These are phyloP conservation scores for Neofusicoccum umdonicola DNA, from an alignment of 2,329 filamentous ascomycete species.

Conservation along the genomic window DNA sequence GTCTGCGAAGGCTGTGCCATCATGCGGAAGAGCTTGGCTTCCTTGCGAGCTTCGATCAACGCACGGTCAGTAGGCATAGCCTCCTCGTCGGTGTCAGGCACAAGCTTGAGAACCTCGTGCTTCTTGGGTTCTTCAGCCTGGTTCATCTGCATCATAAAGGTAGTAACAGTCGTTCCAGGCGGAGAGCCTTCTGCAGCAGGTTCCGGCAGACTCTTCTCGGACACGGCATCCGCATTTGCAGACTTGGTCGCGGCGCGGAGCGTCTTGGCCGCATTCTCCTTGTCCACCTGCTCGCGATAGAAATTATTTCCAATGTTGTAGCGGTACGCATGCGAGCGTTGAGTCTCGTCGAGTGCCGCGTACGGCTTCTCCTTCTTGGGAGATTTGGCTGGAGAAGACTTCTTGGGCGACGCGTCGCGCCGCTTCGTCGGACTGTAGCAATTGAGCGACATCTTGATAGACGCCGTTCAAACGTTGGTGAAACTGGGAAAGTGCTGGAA, in stretches of 20 bases:
- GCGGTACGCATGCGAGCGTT: slow-evolving; percentile 6
- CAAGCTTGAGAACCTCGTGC: slow-evolving; percentile 20
- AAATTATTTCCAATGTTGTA: slow-evolving; percentile 3
- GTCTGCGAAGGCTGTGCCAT: slow-evolving; percentile 23
- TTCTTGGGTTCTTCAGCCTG: neutral
- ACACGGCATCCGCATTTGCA: neutral
- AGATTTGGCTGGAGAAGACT: neutral
- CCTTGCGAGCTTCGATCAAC: slow-evolving; percentile 39
- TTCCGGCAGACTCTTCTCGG: neutral
- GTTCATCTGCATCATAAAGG: slow-evolving; percentile 24
- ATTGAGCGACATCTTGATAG: slow-evolving; percentile 6
- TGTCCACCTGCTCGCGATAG: slow-evolving; percentile 6
- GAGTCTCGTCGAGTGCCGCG: neutral
- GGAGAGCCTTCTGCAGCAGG: slow-evolving; percentile 5
- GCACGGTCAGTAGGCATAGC: slow-evolving; percentile 38
- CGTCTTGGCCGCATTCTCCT: neutral
- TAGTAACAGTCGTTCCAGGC: slow-evolving; percentile 25
- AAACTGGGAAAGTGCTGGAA: neutral
- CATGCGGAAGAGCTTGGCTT: slow-evolving; percentile 35
- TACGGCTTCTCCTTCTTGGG: neutral
- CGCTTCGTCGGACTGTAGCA: slow-evolving; percentile 14
- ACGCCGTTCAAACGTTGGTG: neutral
- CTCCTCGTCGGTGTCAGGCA: slow-evolving; percentile 18
- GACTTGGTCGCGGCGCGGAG: neutral
- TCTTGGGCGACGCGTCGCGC: slow-evolving; percentile 5